These are phyloP conservation scores for Haematococcus lacustris DNA, from an alignment of 139 green algal genomes.

Conservation along the genomic window DNA sequence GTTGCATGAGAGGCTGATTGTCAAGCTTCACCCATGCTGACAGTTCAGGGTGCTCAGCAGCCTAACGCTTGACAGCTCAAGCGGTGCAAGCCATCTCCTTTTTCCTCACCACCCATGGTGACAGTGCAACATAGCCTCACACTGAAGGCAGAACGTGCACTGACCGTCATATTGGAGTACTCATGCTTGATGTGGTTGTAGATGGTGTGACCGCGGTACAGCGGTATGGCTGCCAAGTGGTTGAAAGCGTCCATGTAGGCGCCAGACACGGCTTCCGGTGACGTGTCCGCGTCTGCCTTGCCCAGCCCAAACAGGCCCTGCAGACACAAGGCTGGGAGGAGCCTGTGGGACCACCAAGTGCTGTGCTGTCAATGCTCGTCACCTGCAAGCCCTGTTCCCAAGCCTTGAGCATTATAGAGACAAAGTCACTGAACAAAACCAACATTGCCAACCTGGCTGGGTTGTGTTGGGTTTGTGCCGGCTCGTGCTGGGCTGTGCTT, in stretches of 20 bases:
- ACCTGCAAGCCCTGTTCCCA: background rate
- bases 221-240: conserved; percentile 31
- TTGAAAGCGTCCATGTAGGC: conserved; percentile 28
- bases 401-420: too few relatives aligned
- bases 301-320: conserved; percentile 38
- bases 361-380: background rate
- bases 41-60: too few relatives aligned
- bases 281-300: conserved; percentile 11
- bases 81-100: too few relatives aligned
- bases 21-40: too few relatives aligned
- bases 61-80: too few relatives aligned
- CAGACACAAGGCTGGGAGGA: background rate
- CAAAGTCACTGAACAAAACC: background rate
- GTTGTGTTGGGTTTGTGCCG: too few relatives aligned
- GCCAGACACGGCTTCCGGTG: conserved; percentile 21
- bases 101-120: too few relatives aligned
- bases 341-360: background rate
- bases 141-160: too few relatives aligned
- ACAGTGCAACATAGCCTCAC: too few relatives aligned
- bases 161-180: too few relatives aligned
- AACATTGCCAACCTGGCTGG: background rate
- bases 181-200: conserved; percentile 41
- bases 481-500: too few relatives aligned
- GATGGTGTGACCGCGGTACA: conserved; percentile 47
- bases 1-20: too few relatives aligned